A percentile compares a stretch with the other conserved stretches of the same genome.
Evolutionary conservation across 371 early-diverging fungal genomes (phyloP).

Genomic region (Saksenaea oblongispora): DNA sequence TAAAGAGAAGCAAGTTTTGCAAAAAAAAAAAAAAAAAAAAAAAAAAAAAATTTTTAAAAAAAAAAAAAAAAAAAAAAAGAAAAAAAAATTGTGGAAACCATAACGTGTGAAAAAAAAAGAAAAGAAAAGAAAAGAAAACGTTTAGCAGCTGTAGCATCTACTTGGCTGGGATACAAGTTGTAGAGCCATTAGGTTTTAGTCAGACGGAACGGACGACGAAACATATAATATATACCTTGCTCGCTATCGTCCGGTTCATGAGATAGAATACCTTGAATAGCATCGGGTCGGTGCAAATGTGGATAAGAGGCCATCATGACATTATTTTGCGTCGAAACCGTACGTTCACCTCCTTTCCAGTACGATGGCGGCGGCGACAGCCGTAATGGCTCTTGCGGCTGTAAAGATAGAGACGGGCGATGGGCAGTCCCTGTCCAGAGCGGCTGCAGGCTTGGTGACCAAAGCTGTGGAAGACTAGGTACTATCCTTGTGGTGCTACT

Average conservation of each 20-base stretch:
- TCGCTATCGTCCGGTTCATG: background rate
- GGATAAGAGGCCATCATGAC: background rate
- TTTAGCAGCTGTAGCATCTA: no score
- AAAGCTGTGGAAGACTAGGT: background rate
- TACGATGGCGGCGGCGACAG: no score
- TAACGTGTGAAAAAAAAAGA: no score
- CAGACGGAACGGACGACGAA: background rate
- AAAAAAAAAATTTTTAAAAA: no score
- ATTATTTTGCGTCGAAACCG: background rate
- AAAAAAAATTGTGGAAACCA: no score
- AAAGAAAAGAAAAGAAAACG: no score
- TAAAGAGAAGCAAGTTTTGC: no score
- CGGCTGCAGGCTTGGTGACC: background rate
- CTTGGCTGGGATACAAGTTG: no score
- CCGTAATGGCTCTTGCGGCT: background rate
- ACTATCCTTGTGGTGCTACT: background rate
- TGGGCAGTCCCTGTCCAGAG: background rate
- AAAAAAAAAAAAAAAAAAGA: no score
- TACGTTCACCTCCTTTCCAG: background rate
- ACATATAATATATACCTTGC: background rate
- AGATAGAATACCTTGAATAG: background rate
- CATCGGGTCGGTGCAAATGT: background rate
- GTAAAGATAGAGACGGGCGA: background rate
- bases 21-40: no score
- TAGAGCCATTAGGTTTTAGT: background rate